Evolutionary conservation across 495 filamentous ascomycete genomes (phyloP).

Genomic region (Tuber calosporum): DNA sequence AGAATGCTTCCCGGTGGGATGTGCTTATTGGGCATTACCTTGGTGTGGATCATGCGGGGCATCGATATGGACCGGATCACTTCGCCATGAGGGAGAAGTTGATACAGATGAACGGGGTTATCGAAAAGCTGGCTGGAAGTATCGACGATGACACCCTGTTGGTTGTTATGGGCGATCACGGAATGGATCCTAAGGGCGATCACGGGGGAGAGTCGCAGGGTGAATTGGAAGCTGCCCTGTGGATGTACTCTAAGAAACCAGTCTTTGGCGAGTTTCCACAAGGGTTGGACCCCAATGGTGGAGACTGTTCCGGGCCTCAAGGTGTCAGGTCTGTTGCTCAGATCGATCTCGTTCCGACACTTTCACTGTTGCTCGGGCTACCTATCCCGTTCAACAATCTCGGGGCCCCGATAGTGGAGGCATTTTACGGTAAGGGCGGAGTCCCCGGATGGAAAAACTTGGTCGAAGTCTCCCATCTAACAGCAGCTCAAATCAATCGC

Average conservation of each 20-base stretch:
- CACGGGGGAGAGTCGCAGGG: constrained; percentile 95
- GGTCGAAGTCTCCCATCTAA: constrained; percentile 63
- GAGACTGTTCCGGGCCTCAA: constrained; percentile 13
- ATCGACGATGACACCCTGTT: constrained; percentile 81
- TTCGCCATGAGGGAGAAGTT: constrained; percentile 84
- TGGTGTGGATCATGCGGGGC: constrained; percentile 94
- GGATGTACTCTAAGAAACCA: constrained; percentile 90
- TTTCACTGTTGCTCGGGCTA: constrained; percentile 77
- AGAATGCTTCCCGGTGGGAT: constrained; percentile 70
- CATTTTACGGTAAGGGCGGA: constrained; percentile 64
- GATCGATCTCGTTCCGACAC: constrained; percentile 89
- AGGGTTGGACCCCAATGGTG: constrained; percentile 34
- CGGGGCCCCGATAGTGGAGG: constrained; percentile 89
- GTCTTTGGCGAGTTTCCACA: constrained; percentile 64
- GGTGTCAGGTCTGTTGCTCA: constrained; percentile 68
- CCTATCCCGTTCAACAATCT: constrained; percentile 97
- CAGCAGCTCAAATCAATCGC: constrained; percentile 78
- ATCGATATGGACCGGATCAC: constrained; percentile 91
- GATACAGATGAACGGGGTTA: constrained; percentile 77
- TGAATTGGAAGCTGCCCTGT: constrained; percentile 87
- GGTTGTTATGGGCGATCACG: constrained; percentile 96
- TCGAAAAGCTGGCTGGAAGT: constrained; percentile 61
- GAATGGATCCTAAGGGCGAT: constrained; percentile 95
- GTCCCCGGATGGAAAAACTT: constrained; percentile 64
- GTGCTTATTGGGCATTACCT: constrained; percentile 87